Percentiles rank a stretch among this genome's conserved stretches.
Evolutionary conservation across 2,329 filamentous ascomycete genomes (phyloP).

Genomic region (Colletotrichum kahawae): DNA sequence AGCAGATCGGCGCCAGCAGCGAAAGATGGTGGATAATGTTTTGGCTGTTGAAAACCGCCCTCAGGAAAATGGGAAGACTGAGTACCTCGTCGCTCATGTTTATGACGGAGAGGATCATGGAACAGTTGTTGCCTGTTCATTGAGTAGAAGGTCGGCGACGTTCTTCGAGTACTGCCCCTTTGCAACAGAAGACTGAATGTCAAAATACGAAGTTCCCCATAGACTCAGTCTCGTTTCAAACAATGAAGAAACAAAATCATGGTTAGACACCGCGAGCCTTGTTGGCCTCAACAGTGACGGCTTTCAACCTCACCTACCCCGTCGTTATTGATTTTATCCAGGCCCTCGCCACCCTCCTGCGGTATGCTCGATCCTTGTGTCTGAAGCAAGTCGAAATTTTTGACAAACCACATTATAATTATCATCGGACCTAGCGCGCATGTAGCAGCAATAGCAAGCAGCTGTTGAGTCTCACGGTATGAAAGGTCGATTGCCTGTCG

Average conservation of each 20-base stretch:
- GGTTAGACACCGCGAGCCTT: not conserved
- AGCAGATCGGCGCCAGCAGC: not conserved
- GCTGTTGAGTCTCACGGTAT: not conserved
- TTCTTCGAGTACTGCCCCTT: constrained; percentile 24
- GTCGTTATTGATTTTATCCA: not conserved
- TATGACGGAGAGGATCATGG: constrained; percentile 36
- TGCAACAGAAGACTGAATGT: no score
- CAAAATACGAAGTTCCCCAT: fast-evolving
- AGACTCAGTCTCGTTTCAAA: no score
- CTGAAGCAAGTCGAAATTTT: not conserved
- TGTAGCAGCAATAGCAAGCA: not conserved
- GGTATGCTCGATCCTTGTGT: not conserved
- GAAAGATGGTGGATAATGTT: constrained; percentile 31
- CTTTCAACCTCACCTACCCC: not conserved
- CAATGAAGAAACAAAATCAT: no score
- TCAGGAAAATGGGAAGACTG: constrained; percentile 10
- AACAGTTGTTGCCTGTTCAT: constrained; percentile 31
- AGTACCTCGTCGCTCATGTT: constrained; percentile 20
- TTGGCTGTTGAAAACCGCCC: constrained; percentile 26
- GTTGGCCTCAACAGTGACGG: not conserved
- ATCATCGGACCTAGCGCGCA: not conserved
- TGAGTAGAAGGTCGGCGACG: constrained; percentile 27
- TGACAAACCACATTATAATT: not conserved
- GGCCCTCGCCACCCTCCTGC: not conserved
- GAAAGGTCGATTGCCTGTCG: not conserved